phyloP scores from a whole-genome alignment of 176 grass and related monocot species.

The Oryza meridionalis region DNA sequence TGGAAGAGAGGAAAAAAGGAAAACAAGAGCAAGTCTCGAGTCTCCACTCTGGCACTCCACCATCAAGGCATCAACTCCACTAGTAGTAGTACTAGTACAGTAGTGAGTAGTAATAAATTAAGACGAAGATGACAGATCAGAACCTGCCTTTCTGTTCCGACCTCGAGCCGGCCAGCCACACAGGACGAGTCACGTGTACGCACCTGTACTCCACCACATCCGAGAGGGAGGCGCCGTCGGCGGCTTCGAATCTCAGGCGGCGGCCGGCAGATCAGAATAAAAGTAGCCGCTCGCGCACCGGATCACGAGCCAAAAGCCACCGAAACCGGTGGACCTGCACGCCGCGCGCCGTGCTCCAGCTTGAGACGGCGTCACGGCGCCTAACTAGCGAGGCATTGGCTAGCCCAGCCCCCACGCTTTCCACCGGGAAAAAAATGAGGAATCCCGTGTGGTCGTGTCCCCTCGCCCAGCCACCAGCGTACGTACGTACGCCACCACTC shows the following conservation, averaged over 20 bases:
- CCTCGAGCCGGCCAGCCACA: conserved; percentile 30
- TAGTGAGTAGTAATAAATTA: not conserved
- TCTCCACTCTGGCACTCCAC: no score
- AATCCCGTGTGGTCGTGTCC: not conserved
- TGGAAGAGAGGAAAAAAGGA: no score
- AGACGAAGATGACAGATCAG: not conserved
- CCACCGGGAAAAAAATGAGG: conserved; percentile 9
- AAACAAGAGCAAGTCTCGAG: no score
- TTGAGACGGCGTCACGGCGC: not conserved
- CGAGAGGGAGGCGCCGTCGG: conserved; percentile 26
- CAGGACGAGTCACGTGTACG: not conserved
- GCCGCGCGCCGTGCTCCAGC: no score
- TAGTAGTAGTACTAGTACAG: not conserved
- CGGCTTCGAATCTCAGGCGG: conserved; percentile 39
- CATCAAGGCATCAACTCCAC: no score
- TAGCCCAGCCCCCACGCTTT: conserved; percentile 5
- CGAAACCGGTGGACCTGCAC: not conserved
- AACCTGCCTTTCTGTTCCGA: not conserved
- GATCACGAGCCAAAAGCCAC: not conserved
- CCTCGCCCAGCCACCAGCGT: not conserved
- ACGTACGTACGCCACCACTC: not conserved
- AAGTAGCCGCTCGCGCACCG: not conserved
- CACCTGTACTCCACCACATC: not conserved
- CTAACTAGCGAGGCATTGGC: no score
- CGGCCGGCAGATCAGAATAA: conserved; percentile 5